phyloP scores from a whole-genome alignment of 75 land plant species.

The Sequoia sempervirens region DNA sequence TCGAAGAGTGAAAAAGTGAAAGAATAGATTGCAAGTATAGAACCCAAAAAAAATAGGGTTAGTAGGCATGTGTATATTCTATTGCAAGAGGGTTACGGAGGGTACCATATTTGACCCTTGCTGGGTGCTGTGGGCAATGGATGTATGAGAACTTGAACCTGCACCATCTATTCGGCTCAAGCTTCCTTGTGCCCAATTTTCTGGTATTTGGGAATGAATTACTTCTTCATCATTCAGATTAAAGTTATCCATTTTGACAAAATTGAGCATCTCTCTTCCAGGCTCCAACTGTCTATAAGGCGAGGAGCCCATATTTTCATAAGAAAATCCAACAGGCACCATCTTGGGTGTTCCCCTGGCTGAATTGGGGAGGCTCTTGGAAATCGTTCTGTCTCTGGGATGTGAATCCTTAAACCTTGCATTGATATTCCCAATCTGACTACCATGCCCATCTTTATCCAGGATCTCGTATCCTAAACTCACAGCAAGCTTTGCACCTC shows the following conservation, averaged over 20 bases:
- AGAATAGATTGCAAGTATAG: no score
- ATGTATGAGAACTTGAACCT: neutral
- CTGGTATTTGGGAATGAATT: neutral
- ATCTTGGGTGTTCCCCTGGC: constrained; percentile 39
- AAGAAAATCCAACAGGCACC: neutral
- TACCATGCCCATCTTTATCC: constrained; percentile 41
- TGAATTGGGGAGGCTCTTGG: constrained; percentile 66
- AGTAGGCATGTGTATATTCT: neutral
- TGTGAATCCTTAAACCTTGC: constrained; percentile 12
- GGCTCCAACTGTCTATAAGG: constrained; percentile 11
- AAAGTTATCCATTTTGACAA: constrained; percentile 23
- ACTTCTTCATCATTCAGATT: constrained; percentile 23
- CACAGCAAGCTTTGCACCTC: constrained; percentile 66
- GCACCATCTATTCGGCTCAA: neutral
- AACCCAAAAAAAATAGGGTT: neutral
- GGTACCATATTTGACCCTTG: neutral
- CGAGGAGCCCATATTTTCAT: neutral
- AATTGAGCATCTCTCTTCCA: constrained; percentile 13
- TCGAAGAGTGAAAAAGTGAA: no score
- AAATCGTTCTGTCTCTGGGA: constrained; percentile 40
- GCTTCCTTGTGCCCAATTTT: neutral
- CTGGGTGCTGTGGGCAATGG: neutral
- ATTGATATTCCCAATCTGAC: constrained; percentile 11
- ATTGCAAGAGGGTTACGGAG: no score
- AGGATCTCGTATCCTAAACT: constrained; percentile 78